Conservation (phyloP, 371 early-diverging fungal genomes). For the Mucor circinelloides region DNA sequence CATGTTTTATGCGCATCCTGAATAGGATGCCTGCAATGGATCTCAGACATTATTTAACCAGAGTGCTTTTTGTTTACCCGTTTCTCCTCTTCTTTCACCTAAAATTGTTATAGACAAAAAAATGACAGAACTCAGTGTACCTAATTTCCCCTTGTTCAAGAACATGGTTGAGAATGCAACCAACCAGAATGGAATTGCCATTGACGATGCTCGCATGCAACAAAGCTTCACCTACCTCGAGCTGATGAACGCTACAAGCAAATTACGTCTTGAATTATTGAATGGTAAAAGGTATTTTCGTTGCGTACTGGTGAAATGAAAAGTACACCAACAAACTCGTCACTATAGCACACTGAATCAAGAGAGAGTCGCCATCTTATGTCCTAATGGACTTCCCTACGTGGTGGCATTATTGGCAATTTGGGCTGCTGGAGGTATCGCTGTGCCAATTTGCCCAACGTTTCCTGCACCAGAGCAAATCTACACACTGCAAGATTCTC, state of each 20-base stretch:
- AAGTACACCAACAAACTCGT: neutral
- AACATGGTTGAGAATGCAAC: conserved; percentile 32
- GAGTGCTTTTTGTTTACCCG: neutral
- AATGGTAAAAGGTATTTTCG: conserved; percentile 29
- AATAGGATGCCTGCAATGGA: too few species aligned
- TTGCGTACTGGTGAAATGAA: neutral
- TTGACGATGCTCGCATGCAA: conserved; percentile 33
- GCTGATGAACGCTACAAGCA: conserved; percentile 32
- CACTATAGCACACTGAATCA: conserved; percentile 47
- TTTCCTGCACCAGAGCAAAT: conserved; percentile 71
- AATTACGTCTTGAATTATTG: conserved; percentile 20
- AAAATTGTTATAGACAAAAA: neutral
- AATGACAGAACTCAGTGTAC: conserved; percentile 17
- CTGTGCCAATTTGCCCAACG: conserved; percentile 74
- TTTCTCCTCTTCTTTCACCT: neutral
- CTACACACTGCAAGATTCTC: conserved; percentile 64
- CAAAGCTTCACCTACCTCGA: conserved; percentile 32
- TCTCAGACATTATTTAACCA: neutral
- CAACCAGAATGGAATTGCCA: conserved; percentile 24
- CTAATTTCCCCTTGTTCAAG: conserved; percentile 39
- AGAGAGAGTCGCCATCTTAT: conserved; percentile 72
- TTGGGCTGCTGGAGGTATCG: conserved; percentile 79
- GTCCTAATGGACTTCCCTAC: conserved; percentile 73
- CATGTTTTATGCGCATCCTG: too few species aligned
- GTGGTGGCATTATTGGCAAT: conserved; percentile 74